A percentile compares a stretch with the other conserved stretches of the same genome.
Conservation (phyloP, 371 early-diverging fungal genomes). For the Mortierella sp. region DNA sequence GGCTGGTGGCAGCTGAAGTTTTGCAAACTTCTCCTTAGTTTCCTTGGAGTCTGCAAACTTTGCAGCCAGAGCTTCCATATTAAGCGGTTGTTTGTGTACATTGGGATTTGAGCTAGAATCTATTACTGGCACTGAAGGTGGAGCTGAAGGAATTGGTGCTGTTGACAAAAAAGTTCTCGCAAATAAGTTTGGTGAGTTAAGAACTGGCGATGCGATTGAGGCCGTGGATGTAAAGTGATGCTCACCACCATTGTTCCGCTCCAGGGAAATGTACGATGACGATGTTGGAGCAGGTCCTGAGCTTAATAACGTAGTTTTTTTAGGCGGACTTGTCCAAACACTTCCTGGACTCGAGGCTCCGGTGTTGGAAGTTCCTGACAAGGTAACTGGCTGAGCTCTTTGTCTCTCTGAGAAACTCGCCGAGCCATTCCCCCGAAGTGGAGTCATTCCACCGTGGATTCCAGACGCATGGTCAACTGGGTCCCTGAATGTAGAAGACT, state of each 20-base stretch:
- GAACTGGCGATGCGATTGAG: slow-evolving; percentile 14
- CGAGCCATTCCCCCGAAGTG: slow-evolving; percentile 15
- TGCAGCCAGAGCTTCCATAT: slow-evolving; percentile 46
- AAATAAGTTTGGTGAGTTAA: slow-evolving; percentile 13
- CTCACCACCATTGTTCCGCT: slow-evolving; percentile 9
- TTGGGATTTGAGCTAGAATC: slow-evolving; percentile 7
- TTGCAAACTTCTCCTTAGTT: slow-evolving; percentile 44
- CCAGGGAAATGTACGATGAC: background rate
- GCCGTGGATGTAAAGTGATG: slow-evolving; percentile 7
- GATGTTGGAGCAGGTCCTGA: background rate
- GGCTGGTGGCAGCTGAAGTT: slow-evolving; percentile 38
- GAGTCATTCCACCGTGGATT: slow-evolving; percentile 17
- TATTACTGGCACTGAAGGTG: slow-evolving; percentile 4
- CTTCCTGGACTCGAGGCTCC: background rate
- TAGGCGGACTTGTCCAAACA: background rate
- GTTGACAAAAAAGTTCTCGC: slow-evolving; percentile 13
- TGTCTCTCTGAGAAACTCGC: slow-evolving; percentile 11
- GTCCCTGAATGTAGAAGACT: slow-evolving; percentile 7
- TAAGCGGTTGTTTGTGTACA: slow-evolving; percentile 32
- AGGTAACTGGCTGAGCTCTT: slow-evolving; percentile 6
- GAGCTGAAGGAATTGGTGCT: background rate
- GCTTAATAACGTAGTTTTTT: background rate
- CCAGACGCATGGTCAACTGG: background rate
- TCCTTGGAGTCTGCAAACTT: slow-evolving; percentile 44
- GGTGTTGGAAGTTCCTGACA: background rate